phyloP scores from a whole-genome alignment of 1,139 yeast species.

The Spathaspora sp. region DNA sequence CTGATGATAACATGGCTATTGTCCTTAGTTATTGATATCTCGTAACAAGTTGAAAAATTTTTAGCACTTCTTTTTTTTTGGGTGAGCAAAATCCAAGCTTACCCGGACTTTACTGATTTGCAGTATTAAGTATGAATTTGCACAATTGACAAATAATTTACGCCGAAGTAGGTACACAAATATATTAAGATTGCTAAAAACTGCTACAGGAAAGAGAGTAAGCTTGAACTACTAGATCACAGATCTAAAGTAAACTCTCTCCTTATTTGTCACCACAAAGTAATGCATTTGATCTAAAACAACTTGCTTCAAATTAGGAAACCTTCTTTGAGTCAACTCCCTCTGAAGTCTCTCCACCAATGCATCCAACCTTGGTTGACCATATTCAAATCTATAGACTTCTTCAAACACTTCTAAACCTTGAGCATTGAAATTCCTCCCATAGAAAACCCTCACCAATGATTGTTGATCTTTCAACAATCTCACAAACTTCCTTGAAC shows the following conservation, averaged over 20 bases:
- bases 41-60: not conserved
- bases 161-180: not conserved
- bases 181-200: no score
- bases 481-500: not conserved
- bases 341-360: not conserved
- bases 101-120: not conserved
- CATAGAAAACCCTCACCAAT: not conserved
- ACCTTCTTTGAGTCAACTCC: not conserved
- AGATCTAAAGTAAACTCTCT: not conserved
- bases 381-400: not conserved
- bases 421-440: not conserved
- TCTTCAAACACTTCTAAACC: not conserved
- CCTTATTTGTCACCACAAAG: not conserved
- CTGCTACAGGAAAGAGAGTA: no score
- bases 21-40: slow-evolving; percentile 2
- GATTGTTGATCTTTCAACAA: not conserved
- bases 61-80: not conserved
- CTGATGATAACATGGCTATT: not conserved
- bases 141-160: no score
- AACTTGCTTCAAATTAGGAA: not conserved
- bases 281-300: not conserved
- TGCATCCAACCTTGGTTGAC: not conserved
- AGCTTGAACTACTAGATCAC: no score
- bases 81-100: not conserved
- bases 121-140: no score